Conservation (phyloP, 192 early-diverging fungal genomes). For the Coemansia sp. region DNA sequence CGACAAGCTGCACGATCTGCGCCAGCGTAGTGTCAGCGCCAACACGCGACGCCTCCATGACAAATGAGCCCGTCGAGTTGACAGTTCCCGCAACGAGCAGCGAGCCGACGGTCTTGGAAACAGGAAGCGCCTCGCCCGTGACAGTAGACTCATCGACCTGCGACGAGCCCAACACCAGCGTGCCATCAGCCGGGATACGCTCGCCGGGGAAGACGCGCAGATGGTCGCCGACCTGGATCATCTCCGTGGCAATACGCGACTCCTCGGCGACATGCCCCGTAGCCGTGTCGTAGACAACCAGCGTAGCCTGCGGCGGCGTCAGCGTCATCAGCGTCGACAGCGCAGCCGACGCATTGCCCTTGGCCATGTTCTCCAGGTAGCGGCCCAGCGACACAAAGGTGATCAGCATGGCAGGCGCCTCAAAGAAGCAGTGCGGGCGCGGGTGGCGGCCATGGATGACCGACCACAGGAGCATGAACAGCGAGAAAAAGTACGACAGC, state of each 20-base stretch:
- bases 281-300: conserved; percentile 53
- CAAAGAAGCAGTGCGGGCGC: conserved; percentile 86
- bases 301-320: conserved; percentile 74
- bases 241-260: conserved; percentile 77
- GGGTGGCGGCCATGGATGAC: conserved; percentile 59
- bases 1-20: conserved; percentile 92
- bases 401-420: conserved; percentile 90
- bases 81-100: conserved; percentile 93
- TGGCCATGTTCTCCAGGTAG: conserved; percentile 93
- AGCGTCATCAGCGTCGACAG: conserved; percentile 87
- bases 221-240: conserved; percentile 83
- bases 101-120: conserved; percentile 67
- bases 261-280: conserved; percentile 52
- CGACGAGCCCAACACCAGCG: conserved; percentile 71
- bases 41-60: conserved; percentile 82
- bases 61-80: conserved; percentile 85
- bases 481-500: conserved; percentile 82
- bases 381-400: conserved; percentile 92
- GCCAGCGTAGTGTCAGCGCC: conserved; percentile 88
- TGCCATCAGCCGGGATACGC: conserved; percentile 90
- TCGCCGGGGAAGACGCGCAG: conserved; percentile 92
- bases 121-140: conserved; percentile 88
- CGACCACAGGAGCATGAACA: conserved; percentile 72
- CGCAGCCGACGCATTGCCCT: conserved; percentile 89
- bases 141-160: conserved; percentile 95